Conservation (phyloP, 495 filamentous ascomycete species). For the Talaromyces thailandensis region DNA sequence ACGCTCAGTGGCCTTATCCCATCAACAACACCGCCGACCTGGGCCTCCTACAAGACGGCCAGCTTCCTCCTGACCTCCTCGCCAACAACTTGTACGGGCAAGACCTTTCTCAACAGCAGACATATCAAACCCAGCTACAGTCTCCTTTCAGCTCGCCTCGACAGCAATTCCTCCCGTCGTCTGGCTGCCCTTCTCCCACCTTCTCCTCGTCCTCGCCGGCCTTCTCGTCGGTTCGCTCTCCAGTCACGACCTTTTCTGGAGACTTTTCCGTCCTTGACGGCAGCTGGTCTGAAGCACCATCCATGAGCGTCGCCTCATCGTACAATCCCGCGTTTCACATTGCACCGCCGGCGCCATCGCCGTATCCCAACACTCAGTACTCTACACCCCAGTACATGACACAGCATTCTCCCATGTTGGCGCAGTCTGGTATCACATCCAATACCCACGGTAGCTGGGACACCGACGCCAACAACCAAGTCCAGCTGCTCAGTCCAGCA, state of each 20-base stretch:
- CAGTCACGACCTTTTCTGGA: constrained; percentile 17
- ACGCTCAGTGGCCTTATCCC: constrained; percentile 18
- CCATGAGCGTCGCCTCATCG: constrained; percentile 37
- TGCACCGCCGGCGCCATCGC: constrained; percentile 22
- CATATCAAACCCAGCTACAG: constrained; percentile 21
- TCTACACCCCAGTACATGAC: constrained; percentile 20
- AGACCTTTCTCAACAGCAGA: no score
- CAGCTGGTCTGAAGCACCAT: constrained; percentile 31
- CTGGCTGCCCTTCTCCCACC: constrained; percentile 30
- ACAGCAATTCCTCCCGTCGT: constrained; percentile 32
- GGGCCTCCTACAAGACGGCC: constrained; percentile 39
- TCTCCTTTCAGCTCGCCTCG: constrained; percentile 30
- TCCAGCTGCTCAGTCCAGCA: constrained; percentile 32
- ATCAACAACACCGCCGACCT: constrained; percentile 24
- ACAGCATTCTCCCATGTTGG: constrained; percentile 29
- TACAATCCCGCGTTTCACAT: constrained; percentile 34
- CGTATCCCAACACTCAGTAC: constrained; percentile 13
- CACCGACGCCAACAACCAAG: constrained; percentile 16
- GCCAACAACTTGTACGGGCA: constrained; percentile 16
- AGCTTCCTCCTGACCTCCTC: constrained; percentile 26
- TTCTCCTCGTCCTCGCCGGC: constrained; percentile 28
- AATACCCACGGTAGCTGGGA: constrained; percentile 33
- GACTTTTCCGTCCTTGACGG: constrained; percentile 22
- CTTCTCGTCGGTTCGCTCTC: constrained; percentile 28
- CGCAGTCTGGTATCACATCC: constrained; percentile 22